Conservation (phyloP, 2,329 filamentous ascomycete species). For the Alternaria triticimaculans region DNA sequence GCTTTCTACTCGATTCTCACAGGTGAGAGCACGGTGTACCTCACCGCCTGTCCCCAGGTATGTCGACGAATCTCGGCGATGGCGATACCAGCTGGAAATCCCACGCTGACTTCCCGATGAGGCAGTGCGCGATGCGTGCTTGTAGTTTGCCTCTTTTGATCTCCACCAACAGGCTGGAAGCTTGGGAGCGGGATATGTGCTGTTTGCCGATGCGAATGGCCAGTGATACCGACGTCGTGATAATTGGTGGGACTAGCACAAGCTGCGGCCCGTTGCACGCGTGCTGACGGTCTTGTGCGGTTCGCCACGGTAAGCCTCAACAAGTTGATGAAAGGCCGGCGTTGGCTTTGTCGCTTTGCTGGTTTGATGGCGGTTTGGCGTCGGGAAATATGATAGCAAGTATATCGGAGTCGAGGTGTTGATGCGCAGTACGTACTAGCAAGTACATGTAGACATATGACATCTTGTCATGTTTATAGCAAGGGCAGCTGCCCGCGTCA, state of each 20-base stretch:
- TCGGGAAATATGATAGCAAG: neutral
- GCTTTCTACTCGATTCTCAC: neutral
- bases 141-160: neutral
- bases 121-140: constrained; percentile 10
- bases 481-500: constrained; percentile 31
- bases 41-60: constrained; percentile 17
- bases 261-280: constrained; percentile 13
- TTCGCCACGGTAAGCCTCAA: constrained; percentile 33
- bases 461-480: constrained; percentile 5
- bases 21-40: constrained; percentile 17
- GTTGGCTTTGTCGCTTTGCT: constrained; percentile 12
- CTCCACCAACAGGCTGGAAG: neutral
- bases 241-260: constrained; percentile 14
- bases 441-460: neutral
- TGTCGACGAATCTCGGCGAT: neutral
- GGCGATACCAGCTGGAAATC: constrained; percentile 4
- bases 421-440: neutral
- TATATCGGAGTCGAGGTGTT: neutral
- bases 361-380: neutral
- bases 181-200: neutral
- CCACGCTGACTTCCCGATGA: neutral
- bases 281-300: constrained; percentile 13
- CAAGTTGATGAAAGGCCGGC: constrained; percentile 11
- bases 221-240: constrained; percentile 12
- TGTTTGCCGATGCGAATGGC: neutral